These are phyloP conservation scores for Tricholoma saponaceum DNA, from an alignment of 768 basidiomycete species.

Conservation along the genomic window DNA sequence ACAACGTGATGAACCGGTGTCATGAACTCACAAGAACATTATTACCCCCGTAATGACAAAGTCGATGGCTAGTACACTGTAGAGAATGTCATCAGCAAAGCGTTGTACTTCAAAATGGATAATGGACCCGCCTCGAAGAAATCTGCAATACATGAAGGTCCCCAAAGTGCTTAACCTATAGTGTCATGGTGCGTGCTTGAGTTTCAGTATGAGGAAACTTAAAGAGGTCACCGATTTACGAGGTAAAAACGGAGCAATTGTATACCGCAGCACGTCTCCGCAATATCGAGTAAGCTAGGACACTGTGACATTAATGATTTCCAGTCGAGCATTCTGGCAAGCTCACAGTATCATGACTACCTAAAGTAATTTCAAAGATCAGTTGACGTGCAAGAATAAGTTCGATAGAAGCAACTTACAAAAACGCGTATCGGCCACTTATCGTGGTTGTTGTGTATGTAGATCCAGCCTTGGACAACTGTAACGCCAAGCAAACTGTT, in stretches of 20 bases:
- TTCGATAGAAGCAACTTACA: neutral
- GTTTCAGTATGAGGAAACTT: neutral
- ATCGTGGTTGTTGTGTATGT: neutral
- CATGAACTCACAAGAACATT: constrained; percentile 3
- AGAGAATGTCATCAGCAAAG: neutral
- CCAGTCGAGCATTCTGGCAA: neutral
- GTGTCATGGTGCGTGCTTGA: no score
- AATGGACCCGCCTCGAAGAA: neutral
- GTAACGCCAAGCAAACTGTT: neutral
- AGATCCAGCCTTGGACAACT: neutral
- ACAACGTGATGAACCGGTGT: neutral
- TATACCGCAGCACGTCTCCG: neutral
- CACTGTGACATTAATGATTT: neutral
- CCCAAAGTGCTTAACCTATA: neutral
- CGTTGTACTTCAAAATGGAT: neutral
- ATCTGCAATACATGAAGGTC: neutral
- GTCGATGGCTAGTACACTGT: constrained; percentile 2
- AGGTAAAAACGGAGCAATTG: neutral
- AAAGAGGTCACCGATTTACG: neutral
- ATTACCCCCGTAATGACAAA: neutral
- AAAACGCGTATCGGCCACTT: neutral
- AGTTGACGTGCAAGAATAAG: neutral
- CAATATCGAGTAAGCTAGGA: no score
- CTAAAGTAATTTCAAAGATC: neutral
- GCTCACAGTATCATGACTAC: neutral